Base-by-base conservation (phyloP, 2,329 filamentous ascomycete species). In the Aspergillus hortae region DNA sequence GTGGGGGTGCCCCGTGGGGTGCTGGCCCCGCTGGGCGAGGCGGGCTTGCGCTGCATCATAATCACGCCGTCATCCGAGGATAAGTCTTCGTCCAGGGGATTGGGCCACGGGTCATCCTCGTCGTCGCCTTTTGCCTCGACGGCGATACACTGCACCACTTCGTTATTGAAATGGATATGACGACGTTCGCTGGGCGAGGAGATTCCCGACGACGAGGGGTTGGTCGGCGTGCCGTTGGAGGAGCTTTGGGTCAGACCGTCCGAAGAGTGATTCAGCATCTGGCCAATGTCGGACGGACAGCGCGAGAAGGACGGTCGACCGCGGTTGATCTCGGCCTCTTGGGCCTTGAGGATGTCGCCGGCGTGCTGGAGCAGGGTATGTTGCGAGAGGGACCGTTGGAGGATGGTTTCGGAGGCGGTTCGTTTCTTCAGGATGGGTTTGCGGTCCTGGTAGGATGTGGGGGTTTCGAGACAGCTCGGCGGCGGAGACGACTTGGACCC, bases 341-440 rank as follows among this genome's bases (percentile, higher is more conserved):
- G 90, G 27, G 91, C 89, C 66, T 92, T 88, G 11, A 95, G 85
- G 17, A 89, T 89, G 17, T 90, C 90, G 1, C 90, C 88, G 6
- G 91, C 92, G 72, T 95, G 90, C 71, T 95, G 92, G 15, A 97
- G 76, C 14, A 97, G 79, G 4, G 92, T 96, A 2, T 92, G 92
- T 1, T 90, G 86, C 1, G 92, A 95, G 6, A 96, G 71, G 0
- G 92, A 96, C 56, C 87, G 83, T 68, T 96, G 91, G 7, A 97
- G 81, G 84, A 97, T 96, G 40, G 95, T 82, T 71, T 97, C 92
- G 0, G 92, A 97, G 80, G 95, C 92, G 71, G 90, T 96, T 59
- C 92, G 84, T 79, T 96, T 97, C 76, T 97, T 97, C 53, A 99
- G 74, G 54, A 97, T 97, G 1, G 92, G 90, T 73, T 96, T 96